These are phyloP conservation scores for Wickerhamomyces mucosus DNA, from an alignment of 805 yeast species.

Conservation along the genomic window DNA sequence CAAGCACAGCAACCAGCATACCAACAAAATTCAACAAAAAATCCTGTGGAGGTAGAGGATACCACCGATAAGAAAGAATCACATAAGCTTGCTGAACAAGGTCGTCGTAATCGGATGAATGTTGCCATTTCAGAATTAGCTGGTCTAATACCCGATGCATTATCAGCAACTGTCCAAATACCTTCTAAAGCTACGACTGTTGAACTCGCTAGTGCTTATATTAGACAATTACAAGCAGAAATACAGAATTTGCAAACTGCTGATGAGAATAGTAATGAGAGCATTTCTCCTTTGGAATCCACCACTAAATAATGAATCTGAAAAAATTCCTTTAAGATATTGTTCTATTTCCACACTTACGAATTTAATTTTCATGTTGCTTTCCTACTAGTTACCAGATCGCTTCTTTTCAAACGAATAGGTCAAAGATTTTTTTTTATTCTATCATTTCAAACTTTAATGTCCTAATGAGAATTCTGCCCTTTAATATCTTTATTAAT, in stretches of 20 bases:
- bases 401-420: too few species aligned
- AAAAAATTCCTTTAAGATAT: too few species aligned
- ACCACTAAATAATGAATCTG: too few species aligned
- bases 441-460: too few species aligned
- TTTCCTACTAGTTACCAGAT: too few species aligned
- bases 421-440: too few species aligned
- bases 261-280: conserved; percentile 18
- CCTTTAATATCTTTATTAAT: too few species aligned
- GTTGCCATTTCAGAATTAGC: conserved; percentile 73
- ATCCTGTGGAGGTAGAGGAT: conserved; percentile 9
- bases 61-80: conserved; percentile 22
- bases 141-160: conserved; percentile 50
- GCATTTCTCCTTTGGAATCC: conserved; percentile 21
- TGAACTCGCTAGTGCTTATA: conserved; percentile 74
- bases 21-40: conserved; percentile 3
- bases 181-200: conserved; percentile 95
- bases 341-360: not conserved
- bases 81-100: conserved; percentile 94
- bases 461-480: too few species aligned
- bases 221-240: conserved; percentile 22
- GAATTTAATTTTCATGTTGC: not conserved
- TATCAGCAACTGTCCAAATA: conserved; percentile 43
- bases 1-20: conserved; percentile 5
- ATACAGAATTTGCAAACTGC: conserved; percentile 5
- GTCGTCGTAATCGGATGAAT: conserved; percentile 88